Base-by-base conservation (phyloP, 208 protist species). In the Naegleria gruberi region DNA sequence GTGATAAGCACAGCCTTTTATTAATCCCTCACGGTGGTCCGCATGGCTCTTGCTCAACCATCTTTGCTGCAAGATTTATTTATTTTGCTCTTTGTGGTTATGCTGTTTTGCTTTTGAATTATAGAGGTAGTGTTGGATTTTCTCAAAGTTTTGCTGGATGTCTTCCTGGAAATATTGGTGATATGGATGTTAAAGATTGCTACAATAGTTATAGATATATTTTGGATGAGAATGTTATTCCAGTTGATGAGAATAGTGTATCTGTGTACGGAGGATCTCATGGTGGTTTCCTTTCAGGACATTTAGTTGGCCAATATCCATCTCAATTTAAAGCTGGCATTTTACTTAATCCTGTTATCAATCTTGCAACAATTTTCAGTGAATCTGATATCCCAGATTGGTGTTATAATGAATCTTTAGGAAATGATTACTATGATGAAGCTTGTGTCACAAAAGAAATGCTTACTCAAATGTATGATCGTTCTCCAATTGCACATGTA, bases 291-390 rank as follows among this genome's bases (percentile, higher is more conserved):
- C 40, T 87, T 3, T 19, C 26, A 17, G 82, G 26, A 40, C 82
- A 87, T 17, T 23, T 87, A 17, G 40, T 87, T 26, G 82, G 82
- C 17, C 82, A 87, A 40, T 87, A 87, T 51, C 82, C 82, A 40
- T 41, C 47, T 46, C 40, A 55, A n/a, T 87, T 41, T 40, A 87
- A 87, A 19, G 6, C 15, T 26, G 23, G 43, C 1, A 40, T 55
- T 8, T 41, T 87, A 23, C 5, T 4, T 7, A 87, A 87, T 55
- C 82, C 82, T 41, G 82, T 87, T 4, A 87, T 41, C 12, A 87
- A 87, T 40, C 41, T 87, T 34, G 44, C 43, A 5, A 87, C 26
- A 1, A 45, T 87, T 37, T 41, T 10, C 8, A 15, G 30, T 40
- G 23, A 45, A 15, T 34, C 43, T 3, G 82, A 87, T 37, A 87